Conservation (phyloP, 805 yeast genomes). For the Candida xiaguanensis region DNA sequence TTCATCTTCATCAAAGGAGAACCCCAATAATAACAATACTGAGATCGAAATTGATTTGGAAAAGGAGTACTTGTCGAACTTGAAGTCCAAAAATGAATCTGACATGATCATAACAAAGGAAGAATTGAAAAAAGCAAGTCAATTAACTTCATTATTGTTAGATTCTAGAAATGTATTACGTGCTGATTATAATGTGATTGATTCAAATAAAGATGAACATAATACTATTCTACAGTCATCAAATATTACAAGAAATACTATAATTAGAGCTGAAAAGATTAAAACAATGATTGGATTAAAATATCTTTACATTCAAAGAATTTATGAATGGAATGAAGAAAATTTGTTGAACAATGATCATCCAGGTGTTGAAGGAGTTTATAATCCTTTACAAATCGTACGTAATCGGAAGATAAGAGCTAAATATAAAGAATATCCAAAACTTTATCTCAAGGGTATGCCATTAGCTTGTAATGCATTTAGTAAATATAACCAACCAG, state of each 20-base stretch:
- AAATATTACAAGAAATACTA: constrained; percentile 20
- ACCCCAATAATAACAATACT: neutral
- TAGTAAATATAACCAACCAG: constrained; percentile 29
- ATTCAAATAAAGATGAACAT: constrained; percentile 12
- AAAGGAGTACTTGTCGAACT: neutral
- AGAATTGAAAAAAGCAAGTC: constrained; percentile 17
- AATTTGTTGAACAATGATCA: constrained; percentile 21
- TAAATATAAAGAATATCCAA: constrained; percentile 46
- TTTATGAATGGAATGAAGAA: constrained; percentile 23
- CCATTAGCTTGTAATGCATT: constrained; percentile 68
- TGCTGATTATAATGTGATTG: constrained; percentile 39
- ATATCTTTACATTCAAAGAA: constrained; percentile 45
- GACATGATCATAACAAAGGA: constrained; percentile 3
- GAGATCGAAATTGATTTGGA: neutral
- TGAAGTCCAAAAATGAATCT: neutral
- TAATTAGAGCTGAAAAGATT: constrained; percentile 48
- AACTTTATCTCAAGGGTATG: constrained; percentile 42
- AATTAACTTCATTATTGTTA: constrained; percentile 34
- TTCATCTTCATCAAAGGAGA: neutral
- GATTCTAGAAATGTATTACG: constrained; percentile 41
- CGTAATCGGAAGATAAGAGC: constrained; percentile 63
- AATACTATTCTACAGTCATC: neutral
- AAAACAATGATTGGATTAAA: constrained; percentile 46
- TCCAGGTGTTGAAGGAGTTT: constrained; percentile 60
- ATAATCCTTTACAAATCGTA: constrained; percentile 80